Percentiles rank a stretch among this genome's conserved stretches.
Evolutionary conservation across 148 eudicot species (phyloP).

Genomic region (Rhododendron henanense): DNA sequence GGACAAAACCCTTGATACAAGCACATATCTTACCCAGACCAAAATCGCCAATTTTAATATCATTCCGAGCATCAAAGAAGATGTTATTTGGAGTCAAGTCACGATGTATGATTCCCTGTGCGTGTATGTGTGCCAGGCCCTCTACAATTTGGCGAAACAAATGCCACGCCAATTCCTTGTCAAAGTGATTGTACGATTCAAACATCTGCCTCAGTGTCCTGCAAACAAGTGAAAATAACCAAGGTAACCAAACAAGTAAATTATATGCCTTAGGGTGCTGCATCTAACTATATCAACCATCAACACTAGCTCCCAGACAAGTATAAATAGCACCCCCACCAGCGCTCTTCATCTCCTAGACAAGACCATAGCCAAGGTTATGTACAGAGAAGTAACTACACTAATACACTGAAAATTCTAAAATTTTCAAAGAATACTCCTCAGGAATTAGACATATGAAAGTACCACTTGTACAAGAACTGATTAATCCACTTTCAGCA

Average conservation of each 20-base stretch:
- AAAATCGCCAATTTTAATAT: constrained; percentile 97
- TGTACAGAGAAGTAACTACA: background rate
- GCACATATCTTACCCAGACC: constrained; percentile 71
- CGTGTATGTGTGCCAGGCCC: constrained; percentile 92
- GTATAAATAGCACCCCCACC: background rate
- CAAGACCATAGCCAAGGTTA: background rate
- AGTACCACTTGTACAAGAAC: background rate
- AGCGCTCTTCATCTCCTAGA: background rate
- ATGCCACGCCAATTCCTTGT: constrained; percentile 91
- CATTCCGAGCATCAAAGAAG: constrained; percentile 94
- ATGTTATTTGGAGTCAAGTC: constrained; percentile 97
- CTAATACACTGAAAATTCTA: background rate
- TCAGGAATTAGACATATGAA: background rate
- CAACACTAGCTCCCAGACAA: background rate
- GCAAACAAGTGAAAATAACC: constrained; percentile 17
- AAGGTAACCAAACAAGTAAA: constrained; percentile 3
- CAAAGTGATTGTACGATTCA: constrained; percentile 83
- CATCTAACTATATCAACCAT: background rate
- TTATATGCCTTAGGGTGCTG: background rate
- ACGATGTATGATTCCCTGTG: constrained; percentile 95
- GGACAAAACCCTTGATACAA: background rate
- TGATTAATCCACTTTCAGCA: background rate
- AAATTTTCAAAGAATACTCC: background rate
- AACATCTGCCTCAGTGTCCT: constrained; percentile 87
- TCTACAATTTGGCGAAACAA: constrained; percentile 91